Conservation (phyloP, 352 stramenopile species). For the Phytopythium sindhum region DNA sequence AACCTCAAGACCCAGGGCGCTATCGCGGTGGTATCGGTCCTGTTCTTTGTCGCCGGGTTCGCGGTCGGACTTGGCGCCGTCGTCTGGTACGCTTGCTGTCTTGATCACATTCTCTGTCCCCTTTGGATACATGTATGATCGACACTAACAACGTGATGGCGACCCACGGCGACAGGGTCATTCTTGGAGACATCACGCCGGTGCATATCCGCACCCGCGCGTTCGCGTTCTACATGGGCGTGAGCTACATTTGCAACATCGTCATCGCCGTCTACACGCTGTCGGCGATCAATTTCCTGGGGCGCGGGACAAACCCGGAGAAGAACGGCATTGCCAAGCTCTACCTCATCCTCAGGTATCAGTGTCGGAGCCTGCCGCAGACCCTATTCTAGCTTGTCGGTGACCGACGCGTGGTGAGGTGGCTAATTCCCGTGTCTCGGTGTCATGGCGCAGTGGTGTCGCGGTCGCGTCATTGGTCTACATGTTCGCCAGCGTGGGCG, state of each 20-base stretch:
- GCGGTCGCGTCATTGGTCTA: conserved; percentile 37
- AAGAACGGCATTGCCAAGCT: conserved; percentile 86
- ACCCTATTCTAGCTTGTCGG: neutral
- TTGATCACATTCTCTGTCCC: neutral
- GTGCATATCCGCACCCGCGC: conserved; percentile 81
- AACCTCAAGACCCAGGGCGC: conserved; percentile 47
- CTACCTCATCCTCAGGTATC: conserved; percentile 76
- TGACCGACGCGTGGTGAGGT: neutral
- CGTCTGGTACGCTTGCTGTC: conserved; percentile 47
- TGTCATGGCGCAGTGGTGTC: conserved; percentile 25
- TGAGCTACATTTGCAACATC: conserved; percentile 87
- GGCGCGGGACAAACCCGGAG: conserved; percentile 52
- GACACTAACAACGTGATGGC: conserved; percentile 3
- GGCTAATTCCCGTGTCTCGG: neutral
- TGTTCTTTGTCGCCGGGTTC: conserved; percentile 84
- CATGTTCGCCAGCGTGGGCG: conserved; percentile 48
- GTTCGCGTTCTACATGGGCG: conserved; percentile 83
- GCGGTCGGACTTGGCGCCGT: conserved; percentile 78
- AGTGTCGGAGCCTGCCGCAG: no score
- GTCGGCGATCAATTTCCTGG: conserved; percentile 74
- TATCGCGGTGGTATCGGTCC: conserved; percentile 72
- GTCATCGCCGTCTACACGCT: conserved; percentile 72
- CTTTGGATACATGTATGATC: neutral
- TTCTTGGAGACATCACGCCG: conserved; percentile 86
- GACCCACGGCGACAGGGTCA: conserved; percentile 41